Base-by-base conservation (phyloP, 1,284 basidiomycete genomes). In the Earliella scabrosa region DNA sequence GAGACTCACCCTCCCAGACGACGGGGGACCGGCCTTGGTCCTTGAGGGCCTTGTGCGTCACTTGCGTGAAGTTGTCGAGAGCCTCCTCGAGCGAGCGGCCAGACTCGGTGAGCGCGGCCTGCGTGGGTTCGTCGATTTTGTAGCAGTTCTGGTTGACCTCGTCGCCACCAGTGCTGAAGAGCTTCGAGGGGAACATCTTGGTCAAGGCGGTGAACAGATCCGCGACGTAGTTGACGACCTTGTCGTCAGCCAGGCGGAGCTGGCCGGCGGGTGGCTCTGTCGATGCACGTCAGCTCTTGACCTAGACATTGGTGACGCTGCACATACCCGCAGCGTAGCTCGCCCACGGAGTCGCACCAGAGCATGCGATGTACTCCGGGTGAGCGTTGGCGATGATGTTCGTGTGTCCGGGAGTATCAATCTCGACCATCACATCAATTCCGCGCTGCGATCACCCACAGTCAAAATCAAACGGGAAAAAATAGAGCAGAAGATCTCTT, bases 161-260 rank as follows among this genome's bases (percentile, higher is more conserved):
- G 68, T 95, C 93, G 0, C 93, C 93, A 2, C 93, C 93, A 0
- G 90, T 90, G 61, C 84, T 85, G 68, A 95, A 85, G 56, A 90
- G 78, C 23, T 70, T 77, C 16, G 86, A 83, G 1, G 83, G 81
- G 60, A 89, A 80, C 34, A 82, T 70, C 18, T 72, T 67, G 1
- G 81, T 70, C 1, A 76, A 68, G 1, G 72, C 67, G 7, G 67
- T 60, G 59, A 88, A 77, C 27, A 90, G 67, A 9, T 70, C 68
- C 6, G 71, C 66, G 9, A 81, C 79, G 61, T 82, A 86, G 10
- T 76, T 70, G 48, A 72, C 64, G 6, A 66, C 66, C 0, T 77
- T 80, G 11, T 65, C 65, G 32, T 72, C 63, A 3, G 89, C 83
- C 61, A 93, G 76, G 39, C 88, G 85, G 20, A 95, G 79, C 73